A percentile compares a stretch with the other conserved stretches of the same genome.
These are phyloP conservation scores for Hyphodiscus sp. DNA, from an alignment of 2,329 filamentous ascomycete species.

Conservation along the genomic window DNA sequence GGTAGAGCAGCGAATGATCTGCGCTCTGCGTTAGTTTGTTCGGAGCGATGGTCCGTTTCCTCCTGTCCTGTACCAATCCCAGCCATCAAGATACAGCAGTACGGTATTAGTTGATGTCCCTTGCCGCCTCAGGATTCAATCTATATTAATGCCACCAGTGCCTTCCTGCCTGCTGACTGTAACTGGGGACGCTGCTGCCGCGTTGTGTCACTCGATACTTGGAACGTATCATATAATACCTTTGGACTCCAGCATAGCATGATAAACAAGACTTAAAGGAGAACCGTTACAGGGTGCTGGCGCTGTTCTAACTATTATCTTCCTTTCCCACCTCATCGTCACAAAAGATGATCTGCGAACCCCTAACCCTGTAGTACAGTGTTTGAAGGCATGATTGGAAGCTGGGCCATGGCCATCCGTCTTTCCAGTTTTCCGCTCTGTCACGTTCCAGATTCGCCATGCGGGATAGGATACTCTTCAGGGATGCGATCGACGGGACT, in stretches of 20 bases:
- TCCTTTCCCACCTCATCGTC: not conserved
- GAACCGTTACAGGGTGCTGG: too few relatives aligned
- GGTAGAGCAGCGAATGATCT: not conserved
- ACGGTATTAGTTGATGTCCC: not conserved
- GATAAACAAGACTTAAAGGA: too few relatives aligned
- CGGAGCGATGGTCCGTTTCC: not conserved
- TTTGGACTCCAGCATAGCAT: too few relatives aligned
- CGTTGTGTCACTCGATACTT: too few relatives aligned
- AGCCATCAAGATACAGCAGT: not conserved
- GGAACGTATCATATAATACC: too few relatives aligned
- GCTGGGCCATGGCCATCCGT: not conserved
- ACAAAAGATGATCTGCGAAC: not conserved
- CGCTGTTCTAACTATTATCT: too few relatives aligned
- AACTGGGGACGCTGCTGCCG: too few relatives aligned
- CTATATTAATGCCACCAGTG: too few relatives aligned
- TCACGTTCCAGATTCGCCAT: constrained; percentile 6
- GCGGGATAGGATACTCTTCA: constrained; percentile 1
- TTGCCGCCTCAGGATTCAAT: too few relatives aligned
- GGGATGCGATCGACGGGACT: constrained; percentile 8
- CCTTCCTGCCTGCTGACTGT: too few relatives aligned
- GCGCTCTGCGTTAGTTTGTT: not conserved
- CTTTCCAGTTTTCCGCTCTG: not conserved
- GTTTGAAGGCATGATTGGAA: not conserved
- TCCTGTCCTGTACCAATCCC: constrained; percentile 2
- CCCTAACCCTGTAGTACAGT: not conserved